Base-by-base conservation (phyloP, 345 rosid genomes). In the Populus davidiana region DNA sequence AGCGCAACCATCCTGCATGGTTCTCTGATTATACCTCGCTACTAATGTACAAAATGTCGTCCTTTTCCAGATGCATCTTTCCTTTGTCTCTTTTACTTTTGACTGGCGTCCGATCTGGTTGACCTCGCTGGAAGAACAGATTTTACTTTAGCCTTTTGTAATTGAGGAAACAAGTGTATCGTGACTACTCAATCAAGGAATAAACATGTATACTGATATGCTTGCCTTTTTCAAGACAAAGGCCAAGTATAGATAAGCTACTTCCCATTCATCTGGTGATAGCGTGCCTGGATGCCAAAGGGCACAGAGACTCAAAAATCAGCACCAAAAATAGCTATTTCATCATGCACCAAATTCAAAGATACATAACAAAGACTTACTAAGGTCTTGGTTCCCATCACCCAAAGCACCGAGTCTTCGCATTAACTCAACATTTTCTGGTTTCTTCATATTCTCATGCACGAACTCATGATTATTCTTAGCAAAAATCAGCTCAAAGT, bases 241-340 rank as follows among this genome's bases (percentile, higher is more conserved):
- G 10, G 98, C 86, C 80, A 91, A 86, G 84, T 93, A 96, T 18
- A 96, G 74, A 79, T 96, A 96, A 54, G 99, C 94, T 39, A 78
- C 98, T 85, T 96, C 99, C 99, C 98, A 93, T 80, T 96, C 99
- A 66, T 96, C 99, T 16, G 90, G 89, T 39, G 98, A 91, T 67
- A 96, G 80, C 6, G 97, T 93, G 84, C 94, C 98, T 93, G 82
- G 71, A 77, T 39, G 67, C 27, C n/a, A 47, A 71, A 71, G 25
- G 75, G 54, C 21, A 71, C 41, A 33, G 17, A 68, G 25, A 67
- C 21, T 3, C 17, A 13, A 47, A 41, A 39, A 43, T 27, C 36
- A 23, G 14, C 17, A 23, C 8, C 8, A 35, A 49, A 33, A 62
- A 33, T 27, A 41, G 21, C 16, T 11, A 1, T 18, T 9, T 10